A percentile compares a stretch with the other conserved stretches of the same genome.
Conservation (phyloP, 768 basidiomycete species). For the Favolaschia claudopus region DNA sequence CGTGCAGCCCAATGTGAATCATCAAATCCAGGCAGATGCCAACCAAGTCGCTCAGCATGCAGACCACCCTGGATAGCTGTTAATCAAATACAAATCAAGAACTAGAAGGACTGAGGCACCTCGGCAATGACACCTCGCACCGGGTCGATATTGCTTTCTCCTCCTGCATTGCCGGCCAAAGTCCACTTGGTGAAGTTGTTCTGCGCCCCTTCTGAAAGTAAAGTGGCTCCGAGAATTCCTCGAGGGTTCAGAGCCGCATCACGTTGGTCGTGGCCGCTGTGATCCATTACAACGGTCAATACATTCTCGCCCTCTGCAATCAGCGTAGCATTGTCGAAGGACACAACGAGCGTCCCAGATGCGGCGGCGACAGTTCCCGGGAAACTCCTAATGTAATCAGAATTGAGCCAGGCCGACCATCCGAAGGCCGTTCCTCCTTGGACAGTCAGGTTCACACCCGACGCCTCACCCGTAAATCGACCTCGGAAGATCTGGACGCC, state of each 20-base stretch:
- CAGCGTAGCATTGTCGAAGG: slow-evolving; percentile 7
- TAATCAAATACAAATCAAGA: too few relatives aligned
- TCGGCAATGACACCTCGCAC: slow-evolving; percentile 54
- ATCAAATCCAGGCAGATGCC: slow-evolving; percentile 52
- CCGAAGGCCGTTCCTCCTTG: slow-evolving; percentile 39
- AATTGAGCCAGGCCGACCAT: slow-evolving; percentile 38
- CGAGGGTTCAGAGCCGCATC: slow-evolving; percentile 31
- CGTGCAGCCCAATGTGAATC: slow-evolving; percentile 33
- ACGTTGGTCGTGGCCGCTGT: slow-evolving; percentile 40
- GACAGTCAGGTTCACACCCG: slow-evolving; percentile 15
- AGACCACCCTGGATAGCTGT: too few relatives aligned
- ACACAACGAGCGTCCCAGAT: slow-evolving; percentile 12
- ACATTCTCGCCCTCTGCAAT: slow-evolving; percentile 10
- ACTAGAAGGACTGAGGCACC: too few relatives aligned
- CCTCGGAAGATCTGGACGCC: slow-evolving; percentile 27
- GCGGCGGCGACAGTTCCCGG: slow-evolving; percentile 3
- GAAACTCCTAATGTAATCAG: slow-evolving; percentile 33
- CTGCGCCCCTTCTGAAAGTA: slow-evolving; percentile 22
- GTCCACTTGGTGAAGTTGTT: slow-evolving; percentile 49
- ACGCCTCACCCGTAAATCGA: slow-evolving; percentile 33
- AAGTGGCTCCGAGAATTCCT: slow-evolving; percentile 36
- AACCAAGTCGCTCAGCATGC: slow-evolving; percentile 52
- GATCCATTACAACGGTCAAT: slow-evolving; percentile 33
- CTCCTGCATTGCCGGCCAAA: slow-evolving; percentile 55
- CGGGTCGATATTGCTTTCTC: slow-evolving; percentile 46